phyloP scores from a whole-genome alignment of 2,329 filamentous ascomycete genomes.

The Arthrobotrys conoides region DNA sequence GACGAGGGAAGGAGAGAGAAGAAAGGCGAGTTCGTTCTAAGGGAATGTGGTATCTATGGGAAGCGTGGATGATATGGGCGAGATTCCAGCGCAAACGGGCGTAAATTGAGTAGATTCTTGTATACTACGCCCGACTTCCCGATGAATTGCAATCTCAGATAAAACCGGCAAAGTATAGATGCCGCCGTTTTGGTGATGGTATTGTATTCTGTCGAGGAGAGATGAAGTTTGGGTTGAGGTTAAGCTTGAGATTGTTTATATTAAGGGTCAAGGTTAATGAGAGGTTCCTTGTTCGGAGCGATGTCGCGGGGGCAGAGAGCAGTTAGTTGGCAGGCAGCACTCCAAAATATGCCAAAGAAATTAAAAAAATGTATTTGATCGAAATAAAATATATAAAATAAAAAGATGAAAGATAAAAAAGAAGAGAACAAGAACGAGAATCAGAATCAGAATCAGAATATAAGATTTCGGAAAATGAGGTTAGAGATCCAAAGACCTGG shows the following conservation, averaged over 20 bases:
- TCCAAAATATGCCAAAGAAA: conserved; percentile 8
- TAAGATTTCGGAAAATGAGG: neutral
- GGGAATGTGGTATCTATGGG: conserved; percentile 16
- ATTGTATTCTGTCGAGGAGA: neutral
- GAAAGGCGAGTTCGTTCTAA: conserved; percentile 14
- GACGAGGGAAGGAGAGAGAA: conserved; percentile 7
- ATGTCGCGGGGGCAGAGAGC: conserved; percentile 1
- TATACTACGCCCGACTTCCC: conserved; percentile 7
- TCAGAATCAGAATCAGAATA: neutral
- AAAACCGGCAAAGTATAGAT: neutral
- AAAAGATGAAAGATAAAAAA: neutral
- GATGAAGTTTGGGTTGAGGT: neutral
- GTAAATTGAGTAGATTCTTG: conserved; percentile 47
- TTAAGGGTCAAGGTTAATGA: conserved; percentile 30
- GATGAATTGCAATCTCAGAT: neutral
- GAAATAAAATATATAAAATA: conserved; percentile 3
- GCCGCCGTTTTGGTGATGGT: neutral
- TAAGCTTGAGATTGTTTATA: conserved; percentile 11
- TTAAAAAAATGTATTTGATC: neutral
- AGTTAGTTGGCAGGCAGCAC: neutral
- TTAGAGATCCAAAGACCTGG: neutral
- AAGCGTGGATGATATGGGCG: conserved; percentile 5
- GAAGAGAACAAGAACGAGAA: neutral
- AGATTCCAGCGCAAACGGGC: conserved; percentile 38
- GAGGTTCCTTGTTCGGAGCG: conserved; percentile 21